A percentile compares a stretch with the other conserved stretches of the same genome.
Conservation (phyloP, 208 protist genomes). For the Plasmodiophora brassicae region DNA sequence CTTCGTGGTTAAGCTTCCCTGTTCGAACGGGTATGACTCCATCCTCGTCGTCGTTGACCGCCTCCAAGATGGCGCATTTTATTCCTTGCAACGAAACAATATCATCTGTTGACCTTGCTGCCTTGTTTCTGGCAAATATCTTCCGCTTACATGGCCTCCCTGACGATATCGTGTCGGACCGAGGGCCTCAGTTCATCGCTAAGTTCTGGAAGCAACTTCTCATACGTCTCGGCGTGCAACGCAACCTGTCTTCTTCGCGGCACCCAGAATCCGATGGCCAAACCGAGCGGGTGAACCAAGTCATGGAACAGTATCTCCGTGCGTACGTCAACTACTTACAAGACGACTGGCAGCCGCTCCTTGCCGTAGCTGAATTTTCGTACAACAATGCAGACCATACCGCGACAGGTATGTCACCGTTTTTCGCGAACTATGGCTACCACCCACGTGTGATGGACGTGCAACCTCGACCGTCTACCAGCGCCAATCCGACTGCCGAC, state of each 20-base stretch:
- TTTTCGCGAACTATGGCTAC: background rate
- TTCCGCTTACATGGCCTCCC: background rate
- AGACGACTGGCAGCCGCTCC: background rate
- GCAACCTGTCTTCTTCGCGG: background rate
- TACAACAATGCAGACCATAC: background rate
- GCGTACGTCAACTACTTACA: background rate
- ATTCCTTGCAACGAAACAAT: no score
- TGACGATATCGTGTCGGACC: background rate
- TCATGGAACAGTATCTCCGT: background rate
- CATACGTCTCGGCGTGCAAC: background rate
- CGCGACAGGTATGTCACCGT: background rate
- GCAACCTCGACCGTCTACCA: no score
- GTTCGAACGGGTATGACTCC: background rate
- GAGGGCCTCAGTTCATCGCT: background rate
- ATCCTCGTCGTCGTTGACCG: background rate
- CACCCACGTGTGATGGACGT: background rate
- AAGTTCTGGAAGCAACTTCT: slow-evolving; percentile 11
- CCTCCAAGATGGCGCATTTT: slow-evolving; percentile 21
- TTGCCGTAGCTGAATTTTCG: background rate
- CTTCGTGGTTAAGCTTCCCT: background rate
- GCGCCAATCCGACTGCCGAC: background rate
- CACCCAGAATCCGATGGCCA: slow-evolving; percentile 4
- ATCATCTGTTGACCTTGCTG: background rate
- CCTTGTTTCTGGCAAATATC: background rate
- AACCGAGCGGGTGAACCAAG: slow-evolving; percentile 17